Conservation (phyloP, 176 grass and related monocot genomes). For the Tillandsia fasciculata region DNA sequence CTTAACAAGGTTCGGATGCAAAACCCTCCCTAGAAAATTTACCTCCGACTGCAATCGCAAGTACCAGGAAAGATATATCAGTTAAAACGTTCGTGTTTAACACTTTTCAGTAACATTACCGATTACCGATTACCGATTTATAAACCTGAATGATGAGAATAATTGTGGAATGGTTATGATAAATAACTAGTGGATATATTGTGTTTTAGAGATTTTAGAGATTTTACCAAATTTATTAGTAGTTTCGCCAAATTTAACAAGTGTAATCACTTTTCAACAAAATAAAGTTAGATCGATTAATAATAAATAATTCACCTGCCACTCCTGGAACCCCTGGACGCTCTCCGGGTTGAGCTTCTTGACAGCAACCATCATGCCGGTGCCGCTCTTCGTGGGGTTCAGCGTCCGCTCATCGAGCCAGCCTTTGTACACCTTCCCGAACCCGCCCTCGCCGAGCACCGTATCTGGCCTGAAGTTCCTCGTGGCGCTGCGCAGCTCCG, state of each 20-base stretch:
- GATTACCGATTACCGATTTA: too few species aligned
- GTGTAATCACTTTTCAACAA: too few species aligned
- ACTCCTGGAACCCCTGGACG: slow-evolving; percentile 76
- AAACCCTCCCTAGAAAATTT: slow-evolving; percentile 82
- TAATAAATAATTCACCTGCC: slow-evolving; percentile 35
- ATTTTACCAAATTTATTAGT: too few species aligned
- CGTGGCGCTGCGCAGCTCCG: slow-evolving; percentile 47
- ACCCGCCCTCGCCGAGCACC: slow-evolving; percentile 70
- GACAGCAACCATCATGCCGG: slow-evolving; percentile 47
- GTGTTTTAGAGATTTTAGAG: too few species aligned
- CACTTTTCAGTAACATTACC: neutral
- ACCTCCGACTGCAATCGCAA: slow-evolving; percentile 63
- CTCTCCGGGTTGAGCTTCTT: slow-evolving; percentile 93
- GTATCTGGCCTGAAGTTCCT: slow-evolving; percentile 62
- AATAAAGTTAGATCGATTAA: too few species aligned
- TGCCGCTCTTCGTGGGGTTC: slow-evolving; percentile 38
- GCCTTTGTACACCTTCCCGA: slow-evolving; percentile 90
- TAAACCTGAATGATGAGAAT: too few species aligned
- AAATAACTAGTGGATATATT: too few species aligned
- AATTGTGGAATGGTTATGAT: too few species aligned
- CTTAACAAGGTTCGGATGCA: slow-evolving; percentile 81
- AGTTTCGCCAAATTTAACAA: too few species aligned
- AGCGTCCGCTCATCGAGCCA: slow-evolving; percentile 70
- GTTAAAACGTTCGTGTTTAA: neutral
- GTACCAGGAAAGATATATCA: slow-evolving; percentile 2